These are phyloP conservation scores for Petunia axillaris DNA, from an alignment of 257 asterid genomes.

Conservation along the genomic window DNA sequence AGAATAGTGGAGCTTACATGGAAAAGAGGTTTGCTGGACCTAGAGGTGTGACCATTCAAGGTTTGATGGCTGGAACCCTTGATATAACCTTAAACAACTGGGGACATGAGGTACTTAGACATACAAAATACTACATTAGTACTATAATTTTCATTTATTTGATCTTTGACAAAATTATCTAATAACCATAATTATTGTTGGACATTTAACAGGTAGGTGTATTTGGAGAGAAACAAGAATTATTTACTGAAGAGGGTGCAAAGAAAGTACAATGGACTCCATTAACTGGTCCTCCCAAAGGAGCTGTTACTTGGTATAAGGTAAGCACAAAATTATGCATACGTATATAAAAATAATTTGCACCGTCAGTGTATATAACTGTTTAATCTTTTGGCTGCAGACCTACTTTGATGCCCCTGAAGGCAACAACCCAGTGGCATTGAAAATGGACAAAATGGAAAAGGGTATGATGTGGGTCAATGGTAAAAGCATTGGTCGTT, in stretches of 20 bases:
- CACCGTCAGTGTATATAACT: neutral
- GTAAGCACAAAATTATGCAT: constrained; percentile 26
- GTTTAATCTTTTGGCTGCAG: constrained; percentile 25
- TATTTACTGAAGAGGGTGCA: constrained; percentile 58
- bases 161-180: neutral
- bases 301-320: constrained; percentile 82
- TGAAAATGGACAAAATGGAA: constrained; percentile 58
- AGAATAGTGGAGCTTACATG: constrained; percentile 90
- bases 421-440: constrained; percentile 60
- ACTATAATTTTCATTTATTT: neutral
- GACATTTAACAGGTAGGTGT: constrained; percentile 46
- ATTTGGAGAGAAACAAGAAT: constrained; percentile 46
- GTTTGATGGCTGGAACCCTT: constrained; percentile 74
- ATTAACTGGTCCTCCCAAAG: constrained; percentile 20
- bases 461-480: constrained; percentile 83
- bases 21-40: constrained; percentile 85
- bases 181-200: neutral
- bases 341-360: neutral
- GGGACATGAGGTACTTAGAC: constrained; percentile 54
- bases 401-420: constrained; percentile 68
- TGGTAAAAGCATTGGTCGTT: constrained; percentile 68
- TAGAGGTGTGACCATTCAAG: constrained; percentile 54
- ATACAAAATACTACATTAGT: neutral
- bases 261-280: constrained; percentile 60
- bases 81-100: constrained; percentile 62